phyloP scores from a whole-genome alignment of 768 basidiomycete genomes.

The Suillus fuscotomentosus region DNA sequence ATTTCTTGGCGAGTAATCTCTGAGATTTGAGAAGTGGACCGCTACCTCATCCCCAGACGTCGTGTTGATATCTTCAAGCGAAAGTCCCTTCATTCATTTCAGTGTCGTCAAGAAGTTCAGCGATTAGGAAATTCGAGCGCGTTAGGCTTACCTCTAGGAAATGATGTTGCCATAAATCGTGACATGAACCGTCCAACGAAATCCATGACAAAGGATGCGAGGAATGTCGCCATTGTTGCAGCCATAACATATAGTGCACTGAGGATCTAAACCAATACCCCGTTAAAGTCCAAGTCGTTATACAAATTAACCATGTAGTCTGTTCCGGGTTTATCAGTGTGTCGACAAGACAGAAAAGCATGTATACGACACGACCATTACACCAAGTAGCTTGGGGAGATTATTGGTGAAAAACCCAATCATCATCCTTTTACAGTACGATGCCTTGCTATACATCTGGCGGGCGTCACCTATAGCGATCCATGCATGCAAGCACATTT shows the following conservation, averaged over 20 bases:
- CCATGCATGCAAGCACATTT: conserved; percentile 8
- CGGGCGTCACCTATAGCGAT: conserved; percentile 2
- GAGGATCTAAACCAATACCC: conserved; percentile 1
- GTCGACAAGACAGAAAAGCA: not conserved
- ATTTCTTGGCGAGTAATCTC: not conserved
- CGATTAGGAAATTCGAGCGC: too few relatives aligned
- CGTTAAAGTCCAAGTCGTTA: not conserved
- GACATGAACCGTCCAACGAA: not conserved
- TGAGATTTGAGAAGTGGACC: not conserved
- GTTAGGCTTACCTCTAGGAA: conserved; percentile 3
- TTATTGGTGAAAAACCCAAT: not conserved
- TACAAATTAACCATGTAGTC: conserved; percentile 3
- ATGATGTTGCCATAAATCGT: conserved; percentile 2
- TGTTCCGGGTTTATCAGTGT: not conserved
- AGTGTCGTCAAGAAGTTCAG: not conserved
- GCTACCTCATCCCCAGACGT: conserved; percentile 8
- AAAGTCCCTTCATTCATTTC: not conserved
- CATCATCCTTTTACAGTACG: conserved; percentile 9
- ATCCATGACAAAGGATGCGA: not conserved
- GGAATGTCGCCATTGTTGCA: not conserved
- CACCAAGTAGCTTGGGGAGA: conserved; percentile 1
- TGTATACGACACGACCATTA: not conserved
- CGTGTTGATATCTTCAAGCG: conserved; percentile 7
- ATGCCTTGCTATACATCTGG: conserved; percentile 6
- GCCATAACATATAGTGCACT: not conserved